Base-by-base conservation (phyloP, 305 asterid genomes). In the Fraxinus xanthoxyloides region DNA sequence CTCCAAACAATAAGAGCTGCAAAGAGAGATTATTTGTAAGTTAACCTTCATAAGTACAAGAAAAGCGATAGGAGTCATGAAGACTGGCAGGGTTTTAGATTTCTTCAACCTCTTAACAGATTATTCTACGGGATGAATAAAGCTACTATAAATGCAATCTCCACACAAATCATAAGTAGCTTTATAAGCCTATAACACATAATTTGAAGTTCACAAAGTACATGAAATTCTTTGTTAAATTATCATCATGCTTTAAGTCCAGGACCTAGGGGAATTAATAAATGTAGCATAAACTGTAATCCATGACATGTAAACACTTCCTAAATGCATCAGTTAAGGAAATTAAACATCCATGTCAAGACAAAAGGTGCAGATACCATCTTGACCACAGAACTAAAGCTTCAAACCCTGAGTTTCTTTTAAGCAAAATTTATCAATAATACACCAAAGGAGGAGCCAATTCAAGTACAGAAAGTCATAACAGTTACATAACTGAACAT, bases 1-100 rank as follows among this genome's bases (percentile, higher is more conserved):
- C 99, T 84, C 98, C 98, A 89, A 94, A 96, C 87, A 96, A 85
- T 88, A 96, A 75, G 84, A 94, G 97, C 99, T 96, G 97, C 86
- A 90, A 84, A 81, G 43, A 85, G 61, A 77, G 70, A 65, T 76
- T 34, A 77, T 46, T 35, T 79, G 5, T 54, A 43, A 69, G 78
- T 82, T 67, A 77, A 46, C 56, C 36, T 32, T 81, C 81, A 74
- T 3, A 80, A 30, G 40, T 69, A 70, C 32, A 26, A 81, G 79
- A 63, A 72, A 38, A 77, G 65, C 48, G 72, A 72, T 34, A 80
- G 23, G 48, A 65, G 21, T 32, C 63, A 26, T 80, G 67, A 54
- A 80, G 63, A 80, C 34, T 54, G 46, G 26, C 76, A 75, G 67
- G 30, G 23, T 24, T 26, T 72, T 36, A 73, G 67, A 76, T 82